Conservation (phyloP, 164 flowering plant genomes). For the Echeveria elegans region DNA sequence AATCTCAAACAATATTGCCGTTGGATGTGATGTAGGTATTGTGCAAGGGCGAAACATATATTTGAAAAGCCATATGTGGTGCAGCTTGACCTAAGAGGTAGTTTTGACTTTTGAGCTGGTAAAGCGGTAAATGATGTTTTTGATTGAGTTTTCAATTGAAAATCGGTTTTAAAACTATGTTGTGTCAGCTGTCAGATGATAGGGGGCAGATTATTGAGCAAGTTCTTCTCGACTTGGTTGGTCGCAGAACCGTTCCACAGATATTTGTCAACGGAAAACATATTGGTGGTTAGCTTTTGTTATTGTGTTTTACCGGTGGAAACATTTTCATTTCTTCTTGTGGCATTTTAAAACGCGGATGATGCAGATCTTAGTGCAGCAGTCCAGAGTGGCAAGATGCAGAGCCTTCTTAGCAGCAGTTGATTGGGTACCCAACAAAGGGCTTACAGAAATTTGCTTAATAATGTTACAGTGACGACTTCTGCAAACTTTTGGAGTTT, state of each 20-base stretch:
- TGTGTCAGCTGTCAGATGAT: slow-evolving; percentile 62
- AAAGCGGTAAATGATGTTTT: neutral
- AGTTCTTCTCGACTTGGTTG: slow-evolving; percentile 74
- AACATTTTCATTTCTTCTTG: neutral
- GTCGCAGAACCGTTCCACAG: slow-evolving; percentile 85
- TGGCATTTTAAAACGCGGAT: neutral
- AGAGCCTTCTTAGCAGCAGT: slow-evolving; percentile 39
- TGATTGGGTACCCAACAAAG: neutral
- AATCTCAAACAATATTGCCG: neutral
- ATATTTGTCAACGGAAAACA: slow-evolving; percentile 92
- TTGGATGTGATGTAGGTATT: slow-evolving; percentile 53
- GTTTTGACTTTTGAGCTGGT: neutral
- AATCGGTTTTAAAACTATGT: neutral
- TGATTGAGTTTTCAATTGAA: neutral
- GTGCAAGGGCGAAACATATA: slow-evolving; percentile 58
- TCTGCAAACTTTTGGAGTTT: neutral
- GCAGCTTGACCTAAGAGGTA: slow-evolving; percentile 95
- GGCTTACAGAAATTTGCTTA: neutral
- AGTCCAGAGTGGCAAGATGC: slow-evolving; percentile 49
- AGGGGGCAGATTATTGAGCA: slow-evolving; percentile 76
- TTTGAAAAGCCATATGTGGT: slow-evolving; percentile 75
- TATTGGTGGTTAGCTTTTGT: slow-evolving; percentile 64
- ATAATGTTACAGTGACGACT: neutral
- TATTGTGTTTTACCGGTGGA: neutral
- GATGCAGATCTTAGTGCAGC: slow-evolving; percentile 60